Percentiles rank a stretch among this genome's conserved stretches.
Conservation (phyloP, 2,329 filamentous ascomycete species). For the Curvularia hawaiiensis region DNA sequence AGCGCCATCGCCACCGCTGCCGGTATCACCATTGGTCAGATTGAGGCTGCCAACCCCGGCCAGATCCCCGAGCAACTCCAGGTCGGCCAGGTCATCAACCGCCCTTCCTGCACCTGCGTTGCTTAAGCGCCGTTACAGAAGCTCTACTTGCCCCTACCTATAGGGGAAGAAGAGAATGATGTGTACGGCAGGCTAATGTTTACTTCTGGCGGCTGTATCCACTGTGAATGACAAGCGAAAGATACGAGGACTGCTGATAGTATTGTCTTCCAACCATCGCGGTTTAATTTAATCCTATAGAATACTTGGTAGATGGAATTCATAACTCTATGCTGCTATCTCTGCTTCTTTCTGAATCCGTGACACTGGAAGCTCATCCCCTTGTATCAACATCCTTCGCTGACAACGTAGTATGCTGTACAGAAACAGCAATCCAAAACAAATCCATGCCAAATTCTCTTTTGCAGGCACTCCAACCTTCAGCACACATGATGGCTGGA, state of each 20-base stretch:
- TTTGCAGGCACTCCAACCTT: no score
- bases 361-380: neutral
- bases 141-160: neutral
- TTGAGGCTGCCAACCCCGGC: conserved; percentile 1
- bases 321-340: neutral
- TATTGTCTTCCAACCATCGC: neutral
- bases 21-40: conserved; percentile 1
- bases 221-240: neutral
- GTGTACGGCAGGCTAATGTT: neutral
- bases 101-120: neutral
- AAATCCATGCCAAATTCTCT: no score
- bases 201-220: neutral
- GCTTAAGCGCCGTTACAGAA: neutral
- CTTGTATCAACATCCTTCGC: neutral
- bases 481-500: neutral
- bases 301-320: neutral
- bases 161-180: neutral
- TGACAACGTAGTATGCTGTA: no score
- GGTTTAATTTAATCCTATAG: neutral
- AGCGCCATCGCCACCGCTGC: neutral
- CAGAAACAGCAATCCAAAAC: no score
- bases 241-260: neutral
- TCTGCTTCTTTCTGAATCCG: neutral
- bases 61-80: neutral
- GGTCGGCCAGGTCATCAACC: conserved; percentile 3